phyloP scores from a whole-genome alignment of 805 yeast species.

The Pichia californica region DNA sequence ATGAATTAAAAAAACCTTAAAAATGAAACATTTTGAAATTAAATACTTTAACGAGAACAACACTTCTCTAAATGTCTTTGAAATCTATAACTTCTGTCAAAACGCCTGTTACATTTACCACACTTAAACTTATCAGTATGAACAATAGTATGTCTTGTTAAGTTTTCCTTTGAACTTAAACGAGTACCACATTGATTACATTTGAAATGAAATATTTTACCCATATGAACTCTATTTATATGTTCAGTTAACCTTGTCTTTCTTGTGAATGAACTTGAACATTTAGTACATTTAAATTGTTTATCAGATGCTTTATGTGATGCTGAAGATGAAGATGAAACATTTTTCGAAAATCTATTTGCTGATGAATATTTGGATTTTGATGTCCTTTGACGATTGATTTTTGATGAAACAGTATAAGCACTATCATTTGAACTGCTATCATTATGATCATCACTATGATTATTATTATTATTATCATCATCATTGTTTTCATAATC shows the following conservation, averaged over 20 bases:
- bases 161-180: constrained; percentile 23
- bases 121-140: constrained; percentile 26
- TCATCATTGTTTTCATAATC: not conserved
- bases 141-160: constrained; percentile 24
- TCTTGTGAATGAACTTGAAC: constrained; percentile 22
- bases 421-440: not conserved
- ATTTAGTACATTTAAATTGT: constrained; percentile 18
- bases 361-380: not conserved
- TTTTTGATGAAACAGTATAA: too few relatives aligned
- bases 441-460: not conserved
- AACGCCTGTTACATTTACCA: constrained; percentile 18
- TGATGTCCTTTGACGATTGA: too few relatives aligned
- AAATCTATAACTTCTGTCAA: constrained; percentile 24
- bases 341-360: too few relatives aligned
- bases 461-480: not conserved
- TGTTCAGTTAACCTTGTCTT: constrained; percentile 25
- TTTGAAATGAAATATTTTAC: constrained; percentile 14
- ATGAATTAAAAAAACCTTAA: too few relatives aligned
- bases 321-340: too few relatives aligned
- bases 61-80: constrained; percentile 21
- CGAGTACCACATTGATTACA: constrained; percentile 20
- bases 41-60: too few relatives aligned
- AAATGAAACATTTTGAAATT: too few relatives aligned
- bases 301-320: too few relatives aligned
- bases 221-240: constrained; percentile 19